These are phyloP conservation scores for Cadophora sp. DNA, from an alignment of 2,329 filamentous ascomycete genomes.

Conservation along the genomic window DNA sequence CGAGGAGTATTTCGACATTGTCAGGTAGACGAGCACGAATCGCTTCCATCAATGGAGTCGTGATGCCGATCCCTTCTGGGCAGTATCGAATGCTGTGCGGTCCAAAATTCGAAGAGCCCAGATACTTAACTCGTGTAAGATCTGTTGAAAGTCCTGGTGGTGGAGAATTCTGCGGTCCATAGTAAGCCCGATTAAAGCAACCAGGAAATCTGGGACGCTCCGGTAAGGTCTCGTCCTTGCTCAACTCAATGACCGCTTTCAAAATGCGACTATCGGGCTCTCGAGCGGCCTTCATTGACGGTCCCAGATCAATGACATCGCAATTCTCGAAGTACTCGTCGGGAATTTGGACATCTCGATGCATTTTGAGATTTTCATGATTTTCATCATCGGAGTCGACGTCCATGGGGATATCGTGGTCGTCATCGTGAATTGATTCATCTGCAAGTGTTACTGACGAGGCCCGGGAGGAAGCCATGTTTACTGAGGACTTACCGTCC, in stretches of 20 bases:
- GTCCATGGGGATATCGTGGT: conserved; percentile 7
- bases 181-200: not conserved
- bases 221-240: conserved; percentile 3
- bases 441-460: conserved; percentile 22
- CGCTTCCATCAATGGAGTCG: conserved; percentile 33
- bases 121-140: too few species aligned
- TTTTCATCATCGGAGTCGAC: not conserved
- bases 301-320: conserved; percentile 13
- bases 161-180: not conserved
- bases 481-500: conserved; percentile 2
- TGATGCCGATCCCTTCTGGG: conserved; percentile 22
- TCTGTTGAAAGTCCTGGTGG: not conserved
- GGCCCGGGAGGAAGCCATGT: conserved; percentile 20
- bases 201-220: not conserved
- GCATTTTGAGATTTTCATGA: not conserved
- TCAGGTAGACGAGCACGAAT: conserved; percentile 22
- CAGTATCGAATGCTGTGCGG: conserved; percentile 3
- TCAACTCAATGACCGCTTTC: conserved; percentile 22
- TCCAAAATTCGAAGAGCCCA: conserved; percentile 5
- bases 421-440: conserved; percentile 19
- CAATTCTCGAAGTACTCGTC: conserved; percentile 5
- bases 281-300: conserved; percentile 30
- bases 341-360: not conserved
- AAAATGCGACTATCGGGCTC: conserved; percentile 25
- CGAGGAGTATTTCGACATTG: conserved; percentile 29